Evolutionary conservation across 148 eudicot species (phyloP).

Genomic region (Diospyros kaki): DNA sequence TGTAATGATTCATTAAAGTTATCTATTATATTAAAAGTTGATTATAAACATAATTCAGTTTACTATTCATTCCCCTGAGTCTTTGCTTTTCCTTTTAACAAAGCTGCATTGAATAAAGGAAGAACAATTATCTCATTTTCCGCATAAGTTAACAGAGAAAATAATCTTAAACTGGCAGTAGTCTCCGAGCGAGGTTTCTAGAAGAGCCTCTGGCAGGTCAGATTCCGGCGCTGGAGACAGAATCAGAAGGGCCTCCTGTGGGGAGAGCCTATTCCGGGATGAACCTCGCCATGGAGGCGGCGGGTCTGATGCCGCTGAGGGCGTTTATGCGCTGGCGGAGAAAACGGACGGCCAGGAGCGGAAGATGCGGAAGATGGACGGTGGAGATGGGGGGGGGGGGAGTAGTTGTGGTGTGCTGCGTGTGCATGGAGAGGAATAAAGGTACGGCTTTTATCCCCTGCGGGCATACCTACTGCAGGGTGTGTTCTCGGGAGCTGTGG

Average conservation of each 20-base stretch:
- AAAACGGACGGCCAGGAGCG: constrained; percentile 16
- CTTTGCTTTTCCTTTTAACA: too few relatives aligned
- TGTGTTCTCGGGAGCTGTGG: constrained; percentile 32
- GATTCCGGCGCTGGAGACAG: neutral
- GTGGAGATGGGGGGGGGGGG: neutral
- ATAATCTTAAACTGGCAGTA: too few relatives aligned
- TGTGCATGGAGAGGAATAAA: constrained; percentile 36
- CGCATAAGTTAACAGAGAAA: too few relatives aligned
- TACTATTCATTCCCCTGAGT: too few relatives aligned
- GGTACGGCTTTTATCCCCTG: constrained; percentile 36
- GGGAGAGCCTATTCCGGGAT: neutral
- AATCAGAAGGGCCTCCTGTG: too few relatives aligned
- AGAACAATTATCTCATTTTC: too few relatives aligned
- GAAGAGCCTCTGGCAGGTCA: constrained; percentile 9
- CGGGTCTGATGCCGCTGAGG: constrained; percentile 8
- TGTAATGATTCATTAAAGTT: too few relatives aligned
- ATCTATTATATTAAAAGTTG: too few relatives aligned
- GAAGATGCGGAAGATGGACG: neutral
- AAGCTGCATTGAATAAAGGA: too few relatives aligned
- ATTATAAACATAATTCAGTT: too few relatives aligned
- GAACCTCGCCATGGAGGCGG: constrained; percentile 4
- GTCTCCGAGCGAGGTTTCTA: neutral
- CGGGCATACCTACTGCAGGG: constrained; percentile 32
- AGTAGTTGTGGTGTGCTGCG: constrained; percentile 24
- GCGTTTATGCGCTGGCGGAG: constrained; percentile 20